Evolutionary conservation across 208 protist genomes (phyloP).

Genomic region (Trypanosoma avium): DNA sequence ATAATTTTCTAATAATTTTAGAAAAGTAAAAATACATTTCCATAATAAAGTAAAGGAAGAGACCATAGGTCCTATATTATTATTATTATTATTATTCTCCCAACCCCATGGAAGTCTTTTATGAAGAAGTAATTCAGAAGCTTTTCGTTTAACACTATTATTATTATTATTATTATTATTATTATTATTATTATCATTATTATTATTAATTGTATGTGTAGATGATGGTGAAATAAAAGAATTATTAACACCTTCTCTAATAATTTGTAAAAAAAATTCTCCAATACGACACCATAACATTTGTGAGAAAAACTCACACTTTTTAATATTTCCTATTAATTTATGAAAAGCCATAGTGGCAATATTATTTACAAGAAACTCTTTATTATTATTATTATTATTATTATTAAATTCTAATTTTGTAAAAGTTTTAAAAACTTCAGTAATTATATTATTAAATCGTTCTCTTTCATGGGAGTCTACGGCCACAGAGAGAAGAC

Average conservation of each 20-base stretch:
- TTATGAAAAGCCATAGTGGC: no score
- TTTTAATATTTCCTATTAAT: no score
- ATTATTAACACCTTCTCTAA: conserved; percentile 1
- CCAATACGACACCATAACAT: conserved; percentile 18
- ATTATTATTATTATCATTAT: not conserved
- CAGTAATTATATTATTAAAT: conserved; percentile 2
- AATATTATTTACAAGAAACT: not conserved
- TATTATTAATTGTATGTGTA: no score
- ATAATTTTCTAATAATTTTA: not conserved
- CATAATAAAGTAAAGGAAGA: conserved; percentile 21
- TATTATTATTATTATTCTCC: not conserved
- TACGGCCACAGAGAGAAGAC: conserved; percentile 1
- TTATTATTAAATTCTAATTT: not conserved
- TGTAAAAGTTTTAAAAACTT: not conserved
- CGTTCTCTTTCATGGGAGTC: not conserved
- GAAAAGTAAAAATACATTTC: conserved; percentile 8
- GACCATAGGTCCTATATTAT: not conserved
- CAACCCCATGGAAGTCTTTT: conserved; percentile 10
- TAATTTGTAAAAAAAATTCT: not conserved
- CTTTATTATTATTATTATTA: not conserved
- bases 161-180: not conserved
- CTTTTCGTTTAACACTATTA: not conserved
- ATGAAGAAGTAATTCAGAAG: conserved; percentile 6
- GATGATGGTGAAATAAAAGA: no score
- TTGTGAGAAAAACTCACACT: no score